Percentiles rank a stretch among this genome's conserved stretches.
Evolutionary conservation across 768 basidiomycete species (phyloP).

Genomic region (Boletus reticuloceps): DNA sequence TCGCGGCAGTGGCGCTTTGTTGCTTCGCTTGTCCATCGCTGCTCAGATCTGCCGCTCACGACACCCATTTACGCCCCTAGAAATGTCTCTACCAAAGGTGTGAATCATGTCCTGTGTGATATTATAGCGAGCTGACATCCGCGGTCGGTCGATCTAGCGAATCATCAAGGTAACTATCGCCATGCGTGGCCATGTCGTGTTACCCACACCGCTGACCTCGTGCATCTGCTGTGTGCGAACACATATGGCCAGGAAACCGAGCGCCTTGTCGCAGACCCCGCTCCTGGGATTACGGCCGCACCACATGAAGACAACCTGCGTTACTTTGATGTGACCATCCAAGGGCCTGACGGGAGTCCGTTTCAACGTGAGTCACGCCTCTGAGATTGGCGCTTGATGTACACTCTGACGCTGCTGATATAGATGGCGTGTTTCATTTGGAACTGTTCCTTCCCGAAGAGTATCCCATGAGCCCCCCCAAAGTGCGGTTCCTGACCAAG

Average conservation of each 20-base stretch:
- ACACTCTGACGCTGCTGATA: conserved; percentile 4
- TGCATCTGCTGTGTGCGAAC: conserved; percentile 12
- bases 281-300: conserved; percentile 92
- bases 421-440: conserved; percentile 92
- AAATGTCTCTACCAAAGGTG: conserved; percentile 39
- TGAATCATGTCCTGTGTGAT: background rate
- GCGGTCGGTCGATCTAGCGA: conserved; percentile 33
- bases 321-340: conserved; percentile 97
- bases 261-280: conserved; percentile 92
- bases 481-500: conserved; percentile 96
- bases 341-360: conserved; percentile 92
- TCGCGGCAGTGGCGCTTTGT: background rate
- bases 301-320: conserved; percentile 98
- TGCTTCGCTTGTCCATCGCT: background rate
- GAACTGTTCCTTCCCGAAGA: conserved; percentile 98
- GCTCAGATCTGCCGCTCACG: conserved; percentile 12
- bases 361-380: conserved; percentile 65
- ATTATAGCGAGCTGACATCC: conserved; percentile 1
- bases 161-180: conserved; percentile 47
- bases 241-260: conserved; percentile 79
- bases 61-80: conserved; percentile 11
- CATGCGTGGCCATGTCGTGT: conserved; percentile 16
- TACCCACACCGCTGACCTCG: conserved; percentile 19
- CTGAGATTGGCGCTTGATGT: background rate
- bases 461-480: conserved; percentile 99